These are phyloP conservation scores for Paecilomyces variotii DNA, from an alignment of 2,329 filamentous ascomycete genomes.

Conservation along the genomic window DNA sequence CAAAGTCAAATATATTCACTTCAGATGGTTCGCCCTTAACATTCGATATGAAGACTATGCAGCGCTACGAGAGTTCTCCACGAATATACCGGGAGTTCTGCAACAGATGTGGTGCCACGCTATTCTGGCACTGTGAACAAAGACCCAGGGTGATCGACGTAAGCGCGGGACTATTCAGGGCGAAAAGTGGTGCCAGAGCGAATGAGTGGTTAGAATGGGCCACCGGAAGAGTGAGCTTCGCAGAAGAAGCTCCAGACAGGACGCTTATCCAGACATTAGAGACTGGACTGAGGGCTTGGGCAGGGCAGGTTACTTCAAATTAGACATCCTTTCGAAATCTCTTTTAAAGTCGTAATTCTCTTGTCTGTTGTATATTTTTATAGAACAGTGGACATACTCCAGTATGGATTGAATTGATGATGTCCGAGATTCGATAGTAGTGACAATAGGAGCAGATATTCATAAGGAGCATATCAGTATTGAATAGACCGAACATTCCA, in stretches of 20 bases:
- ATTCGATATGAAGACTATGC: slow-evolving; percentile 39
- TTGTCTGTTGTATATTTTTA: too few relatives aligned
- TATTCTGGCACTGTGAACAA: slow-evolving; percentile 53
- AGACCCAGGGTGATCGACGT: slow-evolving; percentile 55
- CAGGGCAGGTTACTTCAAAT: background rate
- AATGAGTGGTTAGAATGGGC: slow-evolving; percentile 58
- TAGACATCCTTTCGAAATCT: background rate
- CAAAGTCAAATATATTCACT: slow-evolving; percentile 49
- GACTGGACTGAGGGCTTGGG: slow-evolving; percentile 12
- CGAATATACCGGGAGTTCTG: slow-evolving; percentile 56
- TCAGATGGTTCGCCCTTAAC: slow-evolving; percentile 23
- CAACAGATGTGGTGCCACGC: slow-evolving; percentile 52
- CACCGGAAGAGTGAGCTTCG: slow-evolving; percentile 50
- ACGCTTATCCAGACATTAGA: slow-evolving; percentile 21
- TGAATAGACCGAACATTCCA: too few relatives aligned
- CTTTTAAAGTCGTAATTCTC: background rate
- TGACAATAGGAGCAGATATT: too few relatives aligned
- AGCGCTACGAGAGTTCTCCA: slow-evolving; percentile 46
- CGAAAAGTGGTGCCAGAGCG: slow-evolving; percentile 45
- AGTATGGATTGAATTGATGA: too few relatives aligned
- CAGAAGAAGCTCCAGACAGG: slow-evolving; percentile 42
- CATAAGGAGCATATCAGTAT: too few relatives aligned
- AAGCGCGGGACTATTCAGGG: slow-evolving; percentile 51
- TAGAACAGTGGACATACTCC: too few relatives aligned
- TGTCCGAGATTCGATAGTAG: too few relatives aligned